Base-by-base conservation (phyloP, 1,284 basidiomycete genomes). In the Trichosporon asahii region DNA sequence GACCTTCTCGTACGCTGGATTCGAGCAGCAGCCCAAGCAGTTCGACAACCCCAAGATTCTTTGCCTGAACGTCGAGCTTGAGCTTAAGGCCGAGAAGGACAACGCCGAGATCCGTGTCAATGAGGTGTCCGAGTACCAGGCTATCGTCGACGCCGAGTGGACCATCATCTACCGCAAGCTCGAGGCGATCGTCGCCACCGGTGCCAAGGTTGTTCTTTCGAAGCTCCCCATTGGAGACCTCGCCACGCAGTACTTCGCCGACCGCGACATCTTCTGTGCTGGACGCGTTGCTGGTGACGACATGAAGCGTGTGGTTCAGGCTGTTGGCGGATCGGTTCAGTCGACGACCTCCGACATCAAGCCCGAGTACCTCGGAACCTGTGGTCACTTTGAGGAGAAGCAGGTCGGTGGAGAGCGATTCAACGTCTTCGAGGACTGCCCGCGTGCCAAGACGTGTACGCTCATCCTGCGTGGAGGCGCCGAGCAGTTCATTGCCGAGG, bases 121-220 rank as follows among this genome's bases (percentile, higher is more conserved):
- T 80, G 91, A 93, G 64, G 96, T 99, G 27, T 91, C 93, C 25
- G 95, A 98, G 78, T 99, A 99, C 83, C 97, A 99, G 85, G 95
- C 95, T 6, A 98, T 99, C 76, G 97, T 99, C 69, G 95, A 99
- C 80, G 97, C 97, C 29, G 97, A 99, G 84, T 99, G 97, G 97
- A 92, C 95, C 79, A 99, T 99, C 84, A 99, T 99, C 82, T 99
- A 95, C 85, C 89, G 92, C 79, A 99, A 99, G 85, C 88, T 99
- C 35, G 92, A 98, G 78, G 94, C 94, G 1, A 98, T 99, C 80
- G 93, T 95, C 79, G 91, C 92, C 80, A 98, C 95, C 0, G 97
- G 95, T 35, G 97, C 97, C 60, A 95, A 97, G 83, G 94, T 99
- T 70, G 95, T 99, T 27, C 88, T 99, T 69, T 98, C 95, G 84